Base-by-base conservation (phyloP, 2,329 filamentous ascomycete species). In the Colletotrichum neosansevieriae region DNA sequence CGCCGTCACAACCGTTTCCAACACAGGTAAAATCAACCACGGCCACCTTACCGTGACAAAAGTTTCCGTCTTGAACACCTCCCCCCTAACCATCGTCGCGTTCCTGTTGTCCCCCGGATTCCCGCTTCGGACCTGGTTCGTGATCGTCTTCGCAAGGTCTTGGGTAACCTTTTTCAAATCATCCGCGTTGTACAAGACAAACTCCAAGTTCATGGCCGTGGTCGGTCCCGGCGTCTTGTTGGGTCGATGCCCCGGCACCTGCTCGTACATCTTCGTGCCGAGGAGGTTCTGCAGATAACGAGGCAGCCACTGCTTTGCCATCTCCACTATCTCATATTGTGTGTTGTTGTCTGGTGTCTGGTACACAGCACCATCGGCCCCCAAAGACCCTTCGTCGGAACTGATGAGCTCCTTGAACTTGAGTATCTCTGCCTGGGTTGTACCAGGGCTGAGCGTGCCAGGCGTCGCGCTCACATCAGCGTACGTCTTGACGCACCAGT, bases 31-130 rank as follows among this genome's bases (percentile, higher is more conserved):
- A 24, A 74, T 72, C 6, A 77, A 65, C 77, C 76, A 79, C 1
- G 71, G 70, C 77, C 77, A 79, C 12, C 72, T 71, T 9, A 78
- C 75, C n/a, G 71, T 59, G 40, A 75, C 73, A 32, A 73, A 78
- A 4, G 73, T 75, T 66, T 75, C 73, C n/a, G 51, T 62, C 9
- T 63, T 47, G 36, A 66, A 74, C 1, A 73, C 73, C 6, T 63
- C 36, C 3, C 76, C 76, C 0, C 24, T 24, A 15, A 74, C 53
- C 9, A 60, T 44, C 2, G 50, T 68, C 5, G 67, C 68, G 5
- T 63, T 42, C 9, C 7, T 13, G 49, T 73, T 74, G 19, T 72
- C 73, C 6, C 71, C 71, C 0, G 56, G 17, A 10, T 53, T 36
- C 5, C 40, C 13, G 21, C 62, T 67, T 11, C 72, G 56, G 7